A percentile compares a stretch with the other conserved stretches of the same genome.
Evolutionary conservation across 1,284 basidiomycete species (phyloP).

Genomic region (Mycena sp.): DNA sequence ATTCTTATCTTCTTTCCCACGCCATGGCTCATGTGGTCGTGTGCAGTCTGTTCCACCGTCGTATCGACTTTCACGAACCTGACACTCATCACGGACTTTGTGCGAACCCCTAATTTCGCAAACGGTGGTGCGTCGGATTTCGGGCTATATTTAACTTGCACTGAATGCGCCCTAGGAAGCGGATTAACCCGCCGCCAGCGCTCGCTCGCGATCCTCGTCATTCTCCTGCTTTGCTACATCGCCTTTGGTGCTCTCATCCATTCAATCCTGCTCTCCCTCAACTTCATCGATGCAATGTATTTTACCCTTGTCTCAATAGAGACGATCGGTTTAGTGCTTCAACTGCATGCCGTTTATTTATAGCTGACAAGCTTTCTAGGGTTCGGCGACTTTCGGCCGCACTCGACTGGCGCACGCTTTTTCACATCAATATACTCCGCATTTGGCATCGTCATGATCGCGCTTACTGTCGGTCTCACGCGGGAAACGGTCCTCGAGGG

Average conservation of each 20-base stretch:
- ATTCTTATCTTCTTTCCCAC: not conserved
- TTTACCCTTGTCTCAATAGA: conserved; percentile 78
- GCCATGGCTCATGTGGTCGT: not conserved
- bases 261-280: conserved; percentile 64
- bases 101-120: conserved; percentile 70
- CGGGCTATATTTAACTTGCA: not conserved
- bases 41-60: conserved; percentile 71
- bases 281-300: conserved; percentile 76
- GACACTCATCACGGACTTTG: conserved; percentile 72
- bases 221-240: conserved; percentile 77
- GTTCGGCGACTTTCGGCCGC: conserved; percentile 80
- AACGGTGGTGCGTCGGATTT: conserved; percentile 61
- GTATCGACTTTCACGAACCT: conserved; percentile 75
- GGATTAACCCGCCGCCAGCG: conserved; percentile 86
- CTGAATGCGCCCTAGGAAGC: conserved; percentile 56
- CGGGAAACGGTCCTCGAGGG: conserved; percentile 80
- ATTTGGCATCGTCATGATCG: conserved; percentile 70
- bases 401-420: conserved; percentile 55
- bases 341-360: not conserved
- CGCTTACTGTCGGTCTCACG: conserved; percentile 70
- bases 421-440: conserved; percentile 68
- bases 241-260: conserved; percentile 73
- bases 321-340: conserved; percentile 61
- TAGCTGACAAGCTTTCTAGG: conserved; percentile 43
- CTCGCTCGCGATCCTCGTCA: conserved; percentile 80